Conservation (phyloP, 306 rosid genomes). For the Trichosanthes truncata region DNA sequence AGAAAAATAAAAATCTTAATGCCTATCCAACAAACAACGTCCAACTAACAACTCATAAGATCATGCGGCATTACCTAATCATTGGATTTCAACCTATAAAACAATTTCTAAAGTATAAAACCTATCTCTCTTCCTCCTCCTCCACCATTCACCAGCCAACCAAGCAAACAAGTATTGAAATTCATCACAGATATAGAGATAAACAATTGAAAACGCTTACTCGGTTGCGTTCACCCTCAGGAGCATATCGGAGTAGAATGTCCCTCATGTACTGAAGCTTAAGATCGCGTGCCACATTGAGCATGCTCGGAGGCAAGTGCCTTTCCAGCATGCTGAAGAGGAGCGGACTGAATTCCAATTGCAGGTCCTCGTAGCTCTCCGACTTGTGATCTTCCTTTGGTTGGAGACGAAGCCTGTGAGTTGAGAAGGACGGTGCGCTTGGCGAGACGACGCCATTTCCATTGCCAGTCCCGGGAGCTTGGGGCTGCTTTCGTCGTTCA, state of each 20-base stretch:
- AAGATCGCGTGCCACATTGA: conserved; percentile 42
- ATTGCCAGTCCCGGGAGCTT: conserved; percentile 23
- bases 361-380: conserved; percentile 66
- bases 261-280: conserved; percentile 66
- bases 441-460: conserved; percentile 23
- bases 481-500: conserved; percentile 35
- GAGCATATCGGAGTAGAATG: conserved; percentile 57
- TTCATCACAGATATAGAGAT: background rate
- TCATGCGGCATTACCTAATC: background rate
- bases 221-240: conserved; percentile 63
- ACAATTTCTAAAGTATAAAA: background rate
- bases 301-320: conserved; percentile 57
- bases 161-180: background rate
- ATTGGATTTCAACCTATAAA: background rate
- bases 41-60: background rate
- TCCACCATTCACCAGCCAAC: background rate
- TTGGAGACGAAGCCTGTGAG: conserved; percentile 34
- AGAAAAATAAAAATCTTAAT: background rate
- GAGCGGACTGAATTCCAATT: conserved; percentile 60
- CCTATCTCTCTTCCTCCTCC: background rate
- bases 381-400: conserved; percentile 63
- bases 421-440: conserved; percentile 8
- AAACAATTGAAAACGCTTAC: conserved; percentile 19
- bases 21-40: background rate
- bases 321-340: conserved; percentile 75